Percentiles rank a stretch among this genome's conserved stretches.
These are phyloP conservation scores for Naematelia encephala DNA, from an alignment of 768 basidiomycete genomes.

Conservation along the genomic window DNA sequence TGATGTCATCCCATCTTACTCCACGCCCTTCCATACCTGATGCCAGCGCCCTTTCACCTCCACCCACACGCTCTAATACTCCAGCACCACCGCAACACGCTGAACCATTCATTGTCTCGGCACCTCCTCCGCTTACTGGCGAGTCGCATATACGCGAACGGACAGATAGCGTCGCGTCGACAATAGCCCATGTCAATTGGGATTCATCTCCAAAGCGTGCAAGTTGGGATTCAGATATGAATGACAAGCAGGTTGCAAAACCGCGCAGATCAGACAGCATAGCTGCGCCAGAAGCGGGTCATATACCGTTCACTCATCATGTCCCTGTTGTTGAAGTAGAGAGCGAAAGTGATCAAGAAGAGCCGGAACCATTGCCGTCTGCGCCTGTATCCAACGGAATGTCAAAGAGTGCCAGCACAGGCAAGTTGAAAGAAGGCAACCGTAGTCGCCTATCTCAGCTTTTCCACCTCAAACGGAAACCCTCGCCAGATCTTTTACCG, in stretches of 20 bases:
- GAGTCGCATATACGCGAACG: conserved; percentile 20
- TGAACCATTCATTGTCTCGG: conserved; percentile 37
- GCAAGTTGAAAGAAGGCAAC: conserved; percentile 4
- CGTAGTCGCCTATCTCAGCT: conserved; percentile 20
- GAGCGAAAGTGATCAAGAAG: conserved; percentile 17
- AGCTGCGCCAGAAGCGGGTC: conserved; percentile 27
- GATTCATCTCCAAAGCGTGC: conserved; percentile 3
- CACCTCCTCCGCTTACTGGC: conserved; percentile 29
- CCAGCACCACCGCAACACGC: conserved; percentile 1
- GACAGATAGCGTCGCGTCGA: conserved; percentile 15
- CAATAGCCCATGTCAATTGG: conserved; percentile 8
- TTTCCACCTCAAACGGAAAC: conserved; percentile 16
- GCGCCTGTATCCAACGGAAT: background rate
- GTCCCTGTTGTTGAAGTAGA: conserved; percentile 20
- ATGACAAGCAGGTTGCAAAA: conserved; percentile 23
- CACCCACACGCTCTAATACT: conserved; percentile 9
- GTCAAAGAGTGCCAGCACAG: background rate
- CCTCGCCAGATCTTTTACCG: background rate
- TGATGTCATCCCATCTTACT: conserved; percentile 14
- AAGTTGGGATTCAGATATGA: background rate
- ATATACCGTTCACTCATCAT: conserved; percentile 46
- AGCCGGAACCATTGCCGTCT: background rate
- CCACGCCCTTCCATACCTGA: conserved; percentile 10
- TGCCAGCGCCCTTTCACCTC: conserved; percentile 8
- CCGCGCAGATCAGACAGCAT: background rate